Conservation (phyloP, 75 land plant genomes). For the Sequoia sempervirens region DNA sequence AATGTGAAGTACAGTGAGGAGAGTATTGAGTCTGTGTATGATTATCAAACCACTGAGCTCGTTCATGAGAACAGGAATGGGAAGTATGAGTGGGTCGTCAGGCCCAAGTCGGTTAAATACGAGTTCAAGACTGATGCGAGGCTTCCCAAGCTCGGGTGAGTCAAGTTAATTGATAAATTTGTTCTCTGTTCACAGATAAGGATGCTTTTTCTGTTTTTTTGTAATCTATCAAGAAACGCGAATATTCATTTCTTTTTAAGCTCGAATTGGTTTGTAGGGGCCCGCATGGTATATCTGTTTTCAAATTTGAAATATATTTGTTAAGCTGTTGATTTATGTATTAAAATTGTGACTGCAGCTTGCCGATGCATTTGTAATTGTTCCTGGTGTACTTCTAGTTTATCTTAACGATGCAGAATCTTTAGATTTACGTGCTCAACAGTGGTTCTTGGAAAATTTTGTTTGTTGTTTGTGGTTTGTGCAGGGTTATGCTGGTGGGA, state of each 20-base stretch:
- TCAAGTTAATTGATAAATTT: background rate
- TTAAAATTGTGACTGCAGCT: background rate
- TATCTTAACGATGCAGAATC: background rate
- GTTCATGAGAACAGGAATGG: conserved; percentile 74
- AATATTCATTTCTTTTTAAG: too few relatives aligned
- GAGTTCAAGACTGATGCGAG: conserved; percentile 68
- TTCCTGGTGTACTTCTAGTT: background rate
- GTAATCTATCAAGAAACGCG: background rate
- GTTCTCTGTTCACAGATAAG: too few relatives aligned
- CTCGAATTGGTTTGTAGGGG: too few relatives aligned
- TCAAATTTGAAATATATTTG: too few relatives aligned
- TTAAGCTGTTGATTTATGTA: background rate
- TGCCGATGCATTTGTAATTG: background rate
- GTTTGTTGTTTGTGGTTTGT: background rate
- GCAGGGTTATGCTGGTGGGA: conserved; percentile 90
- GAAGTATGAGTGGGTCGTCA: conserved; percentile 78
- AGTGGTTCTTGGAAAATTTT: background rate
- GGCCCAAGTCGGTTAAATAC: conserved; percentile 78
- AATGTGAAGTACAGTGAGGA: conserved; percentile 78
- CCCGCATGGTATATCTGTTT: too few relatives aligned
- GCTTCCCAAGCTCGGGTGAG: conserved; percentile 90
- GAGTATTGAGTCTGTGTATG: conserved; percentile 64
- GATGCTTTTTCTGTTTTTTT: too few relatives aligned
- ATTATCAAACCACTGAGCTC: conserved; percentile 87
- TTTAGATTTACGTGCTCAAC: background rate